phyloP scores from a whole-genome alignment of 2,329 filamentous ascomycete species.

The Plenodomus lindquistii region DNA sequence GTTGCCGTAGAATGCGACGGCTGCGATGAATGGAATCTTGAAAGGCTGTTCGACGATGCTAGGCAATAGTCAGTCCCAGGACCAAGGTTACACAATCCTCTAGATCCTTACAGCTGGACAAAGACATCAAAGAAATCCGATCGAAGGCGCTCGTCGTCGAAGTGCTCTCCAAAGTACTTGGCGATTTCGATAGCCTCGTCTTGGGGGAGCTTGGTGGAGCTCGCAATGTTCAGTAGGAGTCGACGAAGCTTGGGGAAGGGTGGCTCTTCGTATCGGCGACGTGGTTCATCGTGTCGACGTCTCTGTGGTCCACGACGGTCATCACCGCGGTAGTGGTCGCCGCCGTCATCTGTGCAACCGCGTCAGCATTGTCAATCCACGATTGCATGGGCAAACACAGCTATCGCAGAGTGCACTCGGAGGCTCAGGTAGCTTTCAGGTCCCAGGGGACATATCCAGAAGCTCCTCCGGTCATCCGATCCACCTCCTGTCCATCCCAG shows the following conservation, averaged over 20 bases:
- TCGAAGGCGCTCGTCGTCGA: slow-evolving; percentile 74
- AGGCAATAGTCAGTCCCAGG: slow-evolving; percentile 14
- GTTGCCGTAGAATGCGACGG: slow-evolving; percentile 79
- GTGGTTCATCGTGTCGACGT: slow-evolving; percentile 34
- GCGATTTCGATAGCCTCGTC: slow-evolving; percentile 45
- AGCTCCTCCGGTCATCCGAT: neutral
- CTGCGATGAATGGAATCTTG: slow-evolving; percentile 94
- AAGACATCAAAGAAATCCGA: slow-evolving; percentile 73
- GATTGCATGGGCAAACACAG: neutral
- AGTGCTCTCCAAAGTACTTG: slow-evolving; percentile 77
- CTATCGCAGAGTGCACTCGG: neutral
- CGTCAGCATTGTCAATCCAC: slow-evolving; percentile 11
- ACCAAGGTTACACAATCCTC: neutral
- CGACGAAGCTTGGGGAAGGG: slow-evolving; percentile 40
- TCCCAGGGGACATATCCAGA: neutral
- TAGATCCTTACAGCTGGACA: slow-evolving; percentile 66
- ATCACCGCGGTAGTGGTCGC: slow-evolving; percentile 30
- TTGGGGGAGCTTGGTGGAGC: slow-evolving; percentile 41
- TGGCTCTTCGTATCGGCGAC: slow-evolving; percentile 42
- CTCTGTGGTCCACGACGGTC: slow-evolving; percentile 38
- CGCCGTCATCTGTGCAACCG: slow-evolving; percentile 28
- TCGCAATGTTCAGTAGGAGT: slow-evolving; percentile 43
- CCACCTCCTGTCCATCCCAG: neutral
- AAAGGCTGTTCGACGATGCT: slow-evolving; percentile 86
- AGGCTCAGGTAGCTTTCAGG: neutral